Base-by-base conservation (phyloP, 371 early-diverging fungal genomes). In the Sporodiniella umbellata region DNA sequence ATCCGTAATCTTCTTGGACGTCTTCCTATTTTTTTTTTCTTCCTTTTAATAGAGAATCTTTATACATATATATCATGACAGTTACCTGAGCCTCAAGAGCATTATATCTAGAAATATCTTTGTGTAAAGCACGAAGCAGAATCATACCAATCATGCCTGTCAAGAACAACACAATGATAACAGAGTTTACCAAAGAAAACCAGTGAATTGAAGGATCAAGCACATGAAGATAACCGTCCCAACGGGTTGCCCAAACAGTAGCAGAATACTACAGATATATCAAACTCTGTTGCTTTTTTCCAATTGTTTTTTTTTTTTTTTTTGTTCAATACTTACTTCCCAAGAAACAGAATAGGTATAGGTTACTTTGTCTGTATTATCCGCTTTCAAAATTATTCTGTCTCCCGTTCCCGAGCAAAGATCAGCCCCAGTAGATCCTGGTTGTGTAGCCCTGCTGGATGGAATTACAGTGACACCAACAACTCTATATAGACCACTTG, bases 221-320 rank as follows among this genome's bases (percentile, higher is more conserved):
- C 8, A 87, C 84, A 45, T 87, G 74, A 49, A 98, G 56, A 63
- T 95, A 96, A 56, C 78, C 79, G 68, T 96, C 96, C 97, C 97
- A 96, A 26, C 97, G 86, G 2, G 96, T 95, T 12, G 89, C 94
- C 97, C 96, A 98, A 15, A 85, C 75, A 21, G 79, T 87, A 6
- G 60, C 60, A 1, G 88, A 85, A 26, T 43, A 33, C 80, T 85
- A 52, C 19, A 21, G 7, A 43, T 1, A 43, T 11, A 44, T n/a
- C n/a, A n/a, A n/a, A n/a, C n/a, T n/a, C n/a, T n/a, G n/a, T n/a
- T n/a, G n/a, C n/a, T n/a, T n/a, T n/a, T n/a, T n/a, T n/a, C n/a
- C n/a, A n/a, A n/a, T n/a, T n/a, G n/a, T n/a, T n/a, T n/a, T n/a
- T n/a, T n/a, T n/a, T n/a, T n/a, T n/a, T n/a, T n/a, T n/a, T n/a